A percentile compares a stretch with the other conserved stretches of the same genome.
phyloP scores from a whole-genome alignment of 495 filamentous ascomycete genomes.

The Astrothelium macrocarpum region DNA sequence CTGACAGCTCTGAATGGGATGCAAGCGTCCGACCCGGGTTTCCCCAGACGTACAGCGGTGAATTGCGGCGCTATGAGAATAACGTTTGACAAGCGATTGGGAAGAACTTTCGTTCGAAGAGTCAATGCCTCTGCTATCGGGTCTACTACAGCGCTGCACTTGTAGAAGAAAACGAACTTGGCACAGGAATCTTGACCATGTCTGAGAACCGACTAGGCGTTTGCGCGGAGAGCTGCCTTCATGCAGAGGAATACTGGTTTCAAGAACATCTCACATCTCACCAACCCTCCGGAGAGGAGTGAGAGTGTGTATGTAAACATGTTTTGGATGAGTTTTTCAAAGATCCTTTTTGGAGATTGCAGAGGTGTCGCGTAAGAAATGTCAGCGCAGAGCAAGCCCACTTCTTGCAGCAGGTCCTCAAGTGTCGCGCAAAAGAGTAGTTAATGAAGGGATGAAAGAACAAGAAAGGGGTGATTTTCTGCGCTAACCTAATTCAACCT shows the following conservation, averaged over 20 bases:
- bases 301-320: no score
- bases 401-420: background rate
- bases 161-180: background rate
- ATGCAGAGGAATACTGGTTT: background rate
- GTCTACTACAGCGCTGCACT: background rate
- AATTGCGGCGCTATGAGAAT: background rate
- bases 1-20: background rate
- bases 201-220: background rate
- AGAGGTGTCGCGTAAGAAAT: background rate
- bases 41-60: background rate
- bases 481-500: no score
- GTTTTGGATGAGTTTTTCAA: background rate
- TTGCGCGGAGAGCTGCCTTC: slow-evolving; percentile 1
- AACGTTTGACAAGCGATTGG: background rate
- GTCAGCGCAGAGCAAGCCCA: background rate
- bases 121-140: background rate
- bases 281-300: background rate
- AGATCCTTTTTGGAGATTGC: background rate
- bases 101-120: background rate
- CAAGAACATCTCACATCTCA: background rate
- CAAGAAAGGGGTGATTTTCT: no score
- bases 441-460: no score
- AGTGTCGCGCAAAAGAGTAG: no score
- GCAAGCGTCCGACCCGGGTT: background rate
- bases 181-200: background rate